Evolutionary conservation across 108 stramenopile species (phyloP), one percentile per base, ranked within the genome.

Genomic region (Cyclotella choctawhatcheeana): DNA sequence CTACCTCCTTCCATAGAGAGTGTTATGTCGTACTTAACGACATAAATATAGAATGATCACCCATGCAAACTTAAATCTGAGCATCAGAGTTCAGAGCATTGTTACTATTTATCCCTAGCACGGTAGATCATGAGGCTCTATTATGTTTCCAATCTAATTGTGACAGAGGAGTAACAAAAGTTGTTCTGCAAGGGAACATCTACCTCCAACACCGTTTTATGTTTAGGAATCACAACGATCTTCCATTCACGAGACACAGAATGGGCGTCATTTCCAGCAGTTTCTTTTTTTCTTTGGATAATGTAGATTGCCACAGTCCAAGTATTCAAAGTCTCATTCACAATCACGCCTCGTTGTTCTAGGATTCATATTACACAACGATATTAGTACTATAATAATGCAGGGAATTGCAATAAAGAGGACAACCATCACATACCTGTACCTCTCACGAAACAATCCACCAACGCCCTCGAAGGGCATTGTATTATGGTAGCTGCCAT

Each of bases 381-480:
- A n/a, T n/a, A n/a, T n/a, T n/a, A n/a, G n/a, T n/a, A n/a, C n/a
- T n/a, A n/a, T n/a, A n/a, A n/a, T n/a, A n/a, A n/a, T n/a, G n/a
- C n/a, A n/a, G n/a, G n/a, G n/a, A n/a, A n/a, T n/a, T n/a, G n/a
- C n/a, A n/a, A n/a, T n/a, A n/a, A n/a, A n/a, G n/a, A n/a, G n/a
- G n/a, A n/a, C n/a, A n/a, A n/a, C n/a, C n/a, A n/a, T n/a, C n/a
- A n/a, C n/a, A n/a, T n/a, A n/a, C n/a, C n/a, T n/a, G n/a, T n/a
- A n/a, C n/a, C n/a, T n/a, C n/a, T n/a, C n/a, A n/a, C n/a, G n/a
- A n/a, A n/a, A n/a, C n/a, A n/a, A n/a, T n/a, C n/a, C n/a, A n/a
- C n/a, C n/a, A n/a, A n/a, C n/a, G n/a, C n/a, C 33, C 66, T 64
- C 3, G 78, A 79, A n/a, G 78, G 71, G 56, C 78, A 79, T 29